Percentiles rank a stretch among this genome's conserved stretches.
Conservation (phyloP, 768 basidiomycete genomes). For the Royoungia palumana region DNA sequence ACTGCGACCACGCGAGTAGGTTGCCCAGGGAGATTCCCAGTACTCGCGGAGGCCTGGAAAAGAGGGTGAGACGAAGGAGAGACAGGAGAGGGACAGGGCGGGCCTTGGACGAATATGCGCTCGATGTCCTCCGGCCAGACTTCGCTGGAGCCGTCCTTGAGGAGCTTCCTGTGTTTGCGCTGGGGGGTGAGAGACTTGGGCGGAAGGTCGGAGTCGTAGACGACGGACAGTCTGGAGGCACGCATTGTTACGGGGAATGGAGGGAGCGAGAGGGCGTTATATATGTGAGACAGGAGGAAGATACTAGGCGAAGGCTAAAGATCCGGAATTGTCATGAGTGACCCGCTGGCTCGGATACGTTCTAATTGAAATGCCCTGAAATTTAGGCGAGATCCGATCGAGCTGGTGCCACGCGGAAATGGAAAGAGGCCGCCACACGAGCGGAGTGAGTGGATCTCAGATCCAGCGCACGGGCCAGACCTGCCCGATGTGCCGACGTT, state of each 20-base stretch:
- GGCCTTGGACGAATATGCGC: conserved; percentile 73
- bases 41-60: conserved; percentile 66
- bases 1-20: conserved; percentile 73
- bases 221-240: conserved; percentile 18
- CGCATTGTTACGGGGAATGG: conserved; percentile 21
- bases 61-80: conserved; percentile 2
- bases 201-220: conserved; percentile 18
- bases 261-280: conserved; percentile 28
- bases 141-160: conserved; percentile 75
- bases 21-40: conserved; percentile 79
- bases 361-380: conserved; percentile 33
- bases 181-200: conserved; percentile 53
- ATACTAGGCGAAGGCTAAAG: conserved; percentile 37
- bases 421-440: conserved; percentile 47
- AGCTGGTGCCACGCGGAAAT: conserved; percentile 33
- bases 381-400: conserved; percentile 30
- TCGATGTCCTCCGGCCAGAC: conserved; percentile 84
- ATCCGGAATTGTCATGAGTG: conserved; percentile 41
- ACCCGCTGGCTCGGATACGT: conserved; percentile 24
- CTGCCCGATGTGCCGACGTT: too few relatives aligned
- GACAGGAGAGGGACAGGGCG: background rate
- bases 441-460: conserved; percentile 41
- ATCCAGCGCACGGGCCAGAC: conserved; percentile 17
- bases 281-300: conserved; percentile 31
- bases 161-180: conserved; percentile 78